phyloP scores from a whole-genome alignment of 163 green algal genomes.

The Scenedesmus sp. region DNA sequence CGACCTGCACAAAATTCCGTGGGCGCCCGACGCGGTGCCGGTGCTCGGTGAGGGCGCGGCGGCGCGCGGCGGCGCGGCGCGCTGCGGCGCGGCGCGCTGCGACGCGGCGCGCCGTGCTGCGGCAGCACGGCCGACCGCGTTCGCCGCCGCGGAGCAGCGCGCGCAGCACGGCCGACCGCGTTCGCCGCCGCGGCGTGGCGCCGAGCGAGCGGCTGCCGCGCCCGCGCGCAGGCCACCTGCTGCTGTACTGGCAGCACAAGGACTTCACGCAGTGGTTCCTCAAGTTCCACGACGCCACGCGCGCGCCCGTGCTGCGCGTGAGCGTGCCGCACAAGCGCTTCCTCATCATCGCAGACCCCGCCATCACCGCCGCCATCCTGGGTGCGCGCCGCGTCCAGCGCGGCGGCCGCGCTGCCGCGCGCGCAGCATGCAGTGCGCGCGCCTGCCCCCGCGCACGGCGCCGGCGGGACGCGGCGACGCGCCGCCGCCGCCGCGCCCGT shows the following conservation, averaged over 20 bases:
- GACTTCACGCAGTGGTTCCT: slow-evolving; percentile 43
- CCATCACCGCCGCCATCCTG: not conserved
- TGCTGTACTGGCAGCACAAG: slow-evolving; percentile 30
- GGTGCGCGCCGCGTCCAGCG: slow-evolving; percentile 18
- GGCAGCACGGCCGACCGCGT: not conserved
- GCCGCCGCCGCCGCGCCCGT: too few relatives aligned
- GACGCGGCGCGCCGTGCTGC: not conserved
- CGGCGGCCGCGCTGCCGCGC: too few relatives aligned
- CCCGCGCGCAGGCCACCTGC: slow-evolving; percentile 17
- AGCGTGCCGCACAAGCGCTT: slow-evolving; percentile 13
- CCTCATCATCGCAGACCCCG: slow-evolving; percentile 35
- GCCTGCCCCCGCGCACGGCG: not conserved
- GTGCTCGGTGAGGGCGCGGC: slow-evolving; percentile 21
- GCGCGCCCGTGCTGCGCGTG: slow-evolving; percentile 17
- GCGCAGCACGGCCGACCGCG: not conserved
- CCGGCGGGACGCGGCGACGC: too few relatives aligned
- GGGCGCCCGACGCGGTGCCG: slow-evolving; percentile 18
- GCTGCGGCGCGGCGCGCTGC: not conserved
- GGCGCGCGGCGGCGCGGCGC: not conserved
- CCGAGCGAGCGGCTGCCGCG: not conserved
- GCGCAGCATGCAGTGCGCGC: too few relatives aligned
- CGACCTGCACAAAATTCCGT: slow-evolving; percentile 33
- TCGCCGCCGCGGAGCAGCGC: too few relatives aligned
- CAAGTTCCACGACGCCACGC: slow-evolving; percentile 31
- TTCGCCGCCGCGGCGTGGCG: not conserved